Evolutionary conservation across 495 filamentous ascomycete genomes (phyloP).

Genomic region (Talaromyces proteolyticus): DNA sequence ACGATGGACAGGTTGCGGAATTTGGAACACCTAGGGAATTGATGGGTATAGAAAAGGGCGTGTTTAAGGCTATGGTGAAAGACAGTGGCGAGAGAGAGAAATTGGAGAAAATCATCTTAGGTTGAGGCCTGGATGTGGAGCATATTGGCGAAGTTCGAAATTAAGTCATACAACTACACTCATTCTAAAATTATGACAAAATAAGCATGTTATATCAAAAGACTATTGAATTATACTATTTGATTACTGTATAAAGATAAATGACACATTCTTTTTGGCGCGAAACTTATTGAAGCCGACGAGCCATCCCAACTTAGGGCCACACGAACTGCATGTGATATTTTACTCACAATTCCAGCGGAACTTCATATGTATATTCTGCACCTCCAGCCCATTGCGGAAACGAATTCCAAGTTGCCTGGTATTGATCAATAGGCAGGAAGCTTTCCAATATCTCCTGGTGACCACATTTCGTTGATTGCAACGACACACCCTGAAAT

Average conservation of each 20-base stretch:
- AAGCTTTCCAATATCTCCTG: constrained; percentile 15
- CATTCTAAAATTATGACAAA: too few relatives aligned
- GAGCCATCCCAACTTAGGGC: too few relatives aligned
- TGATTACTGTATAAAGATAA: too few relatives aligned
- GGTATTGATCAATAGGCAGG: constrained; percentile 18
- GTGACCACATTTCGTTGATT: background rate
- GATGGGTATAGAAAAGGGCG: constrained; percentile 47
- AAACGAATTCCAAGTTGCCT: constrained; percentile 17
- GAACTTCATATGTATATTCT: constrained; percentile 19
- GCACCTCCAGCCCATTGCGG: constrained; percentile 20
- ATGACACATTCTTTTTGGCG: too few relatives aligned
- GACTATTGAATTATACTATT: too few relatives aligned
- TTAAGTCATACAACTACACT: too few relatives aligned
- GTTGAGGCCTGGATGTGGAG: too few relatives aligned
- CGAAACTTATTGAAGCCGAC: too few relatives aligned
- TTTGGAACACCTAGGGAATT: constrained; percentile 66
- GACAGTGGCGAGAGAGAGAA: constrained; percentile 38
- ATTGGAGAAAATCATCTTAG: background rate
- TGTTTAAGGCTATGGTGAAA: constrained; percentile 69
- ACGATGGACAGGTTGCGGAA: constrained; percentile 68
- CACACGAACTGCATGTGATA: too few relatives aligned
- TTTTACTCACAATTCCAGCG: constrained; percentile 15
- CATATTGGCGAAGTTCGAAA: too few relatives aligned
- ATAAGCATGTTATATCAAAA: too few relatives aligned
- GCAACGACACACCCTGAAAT: constrained; percentile 7